phyloP scores from a whole-genome alignment of 202 grass and related monocot species.

The Cymbopogon flexuosus region DNA sequence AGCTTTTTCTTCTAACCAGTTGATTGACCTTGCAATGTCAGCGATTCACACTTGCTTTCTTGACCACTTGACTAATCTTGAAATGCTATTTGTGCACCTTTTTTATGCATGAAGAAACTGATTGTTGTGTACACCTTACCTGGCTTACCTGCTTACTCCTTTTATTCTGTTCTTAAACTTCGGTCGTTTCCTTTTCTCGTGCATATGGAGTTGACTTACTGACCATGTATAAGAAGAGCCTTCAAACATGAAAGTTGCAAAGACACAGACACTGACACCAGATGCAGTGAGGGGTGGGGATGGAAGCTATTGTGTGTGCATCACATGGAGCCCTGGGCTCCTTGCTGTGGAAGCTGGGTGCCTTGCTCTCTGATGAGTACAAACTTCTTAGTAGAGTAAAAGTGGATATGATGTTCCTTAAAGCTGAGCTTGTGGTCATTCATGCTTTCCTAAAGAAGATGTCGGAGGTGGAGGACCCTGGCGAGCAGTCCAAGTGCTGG shows the following conservation, averaged over 20 bases:
- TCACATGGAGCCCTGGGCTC: conserved; percentile 22
- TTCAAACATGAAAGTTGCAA: conserved; percentile 1
- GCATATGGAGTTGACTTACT: neutral
- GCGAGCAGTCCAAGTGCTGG: neutral
- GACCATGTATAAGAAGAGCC: conserved; percentile 17
- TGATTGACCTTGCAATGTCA: no score
- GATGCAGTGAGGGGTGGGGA: neutral
- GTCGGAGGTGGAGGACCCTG: neutral
- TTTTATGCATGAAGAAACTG: neutral
- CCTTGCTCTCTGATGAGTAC: conserved; percentile 32
- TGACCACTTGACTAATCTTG: neutral
- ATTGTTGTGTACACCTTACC: neutral
- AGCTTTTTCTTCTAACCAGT: neutral
- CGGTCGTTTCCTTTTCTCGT: neutral
- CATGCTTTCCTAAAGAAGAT: neutral
- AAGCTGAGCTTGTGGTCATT: conserved; percentile 8
- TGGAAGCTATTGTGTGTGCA: conserved; percentile 27
- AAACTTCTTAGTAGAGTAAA: conserved; percentile 20
- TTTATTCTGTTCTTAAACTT: neutral
- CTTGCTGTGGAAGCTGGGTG: conserved; percentile 22
- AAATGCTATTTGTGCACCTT: neutral
- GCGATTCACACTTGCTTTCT: neutral
- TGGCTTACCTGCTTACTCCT: neutral
- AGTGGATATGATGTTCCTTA: conserved; percentile 19
- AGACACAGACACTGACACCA: neutral